Evolutionary conservation across 2,329 filamentous ascomycete genomes (phyloP).

Genomic region (Aspergillus novofumigatus): DNA sequence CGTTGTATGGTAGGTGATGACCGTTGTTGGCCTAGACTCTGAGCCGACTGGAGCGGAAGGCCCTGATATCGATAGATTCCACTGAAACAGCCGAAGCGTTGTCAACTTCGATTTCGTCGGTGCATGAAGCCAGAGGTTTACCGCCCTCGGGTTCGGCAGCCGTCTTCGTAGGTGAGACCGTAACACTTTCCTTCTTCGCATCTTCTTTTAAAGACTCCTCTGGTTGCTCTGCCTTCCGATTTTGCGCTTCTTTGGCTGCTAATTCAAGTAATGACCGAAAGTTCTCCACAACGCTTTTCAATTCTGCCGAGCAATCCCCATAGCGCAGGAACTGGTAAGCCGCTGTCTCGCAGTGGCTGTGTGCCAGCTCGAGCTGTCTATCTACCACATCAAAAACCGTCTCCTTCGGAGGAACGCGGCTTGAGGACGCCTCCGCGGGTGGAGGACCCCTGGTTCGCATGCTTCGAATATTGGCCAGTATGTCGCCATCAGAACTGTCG

Average conservation of each 20-base stretch:
- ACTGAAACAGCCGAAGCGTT: slow-evolving; percentile 30
- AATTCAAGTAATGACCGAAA: slow-evolving; percentile 61
- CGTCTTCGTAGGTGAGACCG: slow-evolving; percentile 7
- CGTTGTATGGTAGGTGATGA: background rate
- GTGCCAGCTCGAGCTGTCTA: slow-evolving; percentile 72
- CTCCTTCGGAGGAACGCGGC: slow-evolving; percentile 50
- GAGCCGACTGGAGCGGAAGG: slow-evolving; percentile 28
- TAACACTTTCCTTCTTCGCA: slow-evolving; percentile 13
- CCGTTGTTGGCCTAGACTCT: slow-evolving; percentile 10
- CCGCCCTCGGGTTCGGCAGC: slow-evolving; percentile 10
- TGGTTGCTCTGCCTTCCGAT: slow-evolving; percentile 50
- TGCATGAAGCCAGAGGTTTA: slow-evolving; percentile 16
- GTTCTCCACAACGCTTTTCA: slow-evolving; percentile 63
- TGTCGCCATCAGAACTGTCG: slow-evolving; percentile 5
- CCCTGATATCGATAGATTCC: slow-evolving; percentile 33
- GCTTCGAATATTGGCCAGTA: slow-evolving; percentile 24
- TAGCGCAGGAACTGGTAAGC: slow-evolving; percentile 87
- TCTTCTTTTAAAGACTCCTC: slow-evolving; percentile 15
- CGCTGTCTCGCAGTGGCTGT: slow-evolving; percentile 76
- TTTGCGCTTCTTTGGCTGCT: slow-evolving; percentile 57
- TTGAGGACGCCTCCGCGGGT: slow-evolving; percentile 34
- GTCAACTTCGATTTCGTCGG: slow-evolving; percentile 33
- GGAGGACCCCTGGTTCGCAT: slow-evolving; percentile 16
- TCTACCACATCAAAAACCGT: slow-evolving; percentile 70
- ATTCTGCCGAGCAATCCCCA: slow-evolving; percentile 75